These are phyloP conservation scores for Myochromella boudieri DNA, from an alignment of 768 basidiomycete species.

Conservation along the genomic window DNA sequence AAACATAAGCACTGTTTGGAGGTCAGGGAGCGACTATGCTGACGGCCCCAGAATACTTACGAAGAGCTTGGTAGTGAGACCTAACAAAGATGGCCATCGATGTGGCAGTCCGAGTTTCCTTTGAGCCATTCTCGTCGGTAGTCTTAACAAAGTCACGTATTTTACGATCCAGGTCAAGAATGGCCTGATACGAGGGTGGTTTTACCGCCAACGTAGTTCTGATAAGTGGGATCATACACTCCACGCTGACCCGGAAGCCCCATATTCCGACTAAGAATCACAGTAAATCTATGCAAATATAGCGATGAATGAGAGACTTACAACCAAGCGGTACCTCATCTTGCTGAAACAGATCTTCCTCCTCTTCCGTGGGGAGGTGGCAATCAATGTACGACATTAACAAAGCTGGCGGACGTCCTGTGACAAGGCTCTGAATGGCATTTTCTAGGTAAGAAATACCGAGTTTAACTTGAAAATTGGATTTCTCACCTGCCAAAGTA, in stretches of 20 bases:
- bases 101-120: constrained; percentile 31
- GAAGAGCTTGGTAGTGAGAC: constrained; percentile 45
- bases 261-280: constrained; percentile 42
- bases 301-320: constrained; percentile 25
- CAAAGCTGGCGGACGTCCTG: constrained; percentile 49
- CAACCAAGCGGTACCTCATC: constrained; percentile 45
- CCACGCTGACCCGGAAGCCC: constrained; percentile 39
- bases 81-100: constrained; percentile 43
- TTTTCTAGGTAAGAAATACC: neutral
- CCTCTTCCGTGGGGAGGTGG: constrained; percentile 42
- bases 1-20: constrained; percentile 45
- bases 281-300: constrained; percentile 4
- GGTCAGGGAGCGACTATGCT: constrained; percentile 9
- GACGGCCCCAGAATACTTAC: constrained; percentile 27
- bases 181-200: constrained; percentile 42
- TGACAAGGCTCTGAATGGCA: constrained; percentile 38
- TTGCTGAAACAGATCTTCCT: constrained; percentile 42
- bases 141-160: constrained; percentile 36
- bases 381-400: constrained; percentile 44
- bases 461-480: neutral
- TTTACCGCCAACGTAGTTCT: constrained; percentile 39
- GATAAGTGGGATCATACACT: constrained; percentile 44
- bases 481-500: constrained; percentile 49
- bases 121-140: constrained; percentile 20
- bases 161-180: constrained; percentile 51